Conservation (phyloP, 306 rosid genomes). For the Glycyrrhiza uralensis region DNA sequence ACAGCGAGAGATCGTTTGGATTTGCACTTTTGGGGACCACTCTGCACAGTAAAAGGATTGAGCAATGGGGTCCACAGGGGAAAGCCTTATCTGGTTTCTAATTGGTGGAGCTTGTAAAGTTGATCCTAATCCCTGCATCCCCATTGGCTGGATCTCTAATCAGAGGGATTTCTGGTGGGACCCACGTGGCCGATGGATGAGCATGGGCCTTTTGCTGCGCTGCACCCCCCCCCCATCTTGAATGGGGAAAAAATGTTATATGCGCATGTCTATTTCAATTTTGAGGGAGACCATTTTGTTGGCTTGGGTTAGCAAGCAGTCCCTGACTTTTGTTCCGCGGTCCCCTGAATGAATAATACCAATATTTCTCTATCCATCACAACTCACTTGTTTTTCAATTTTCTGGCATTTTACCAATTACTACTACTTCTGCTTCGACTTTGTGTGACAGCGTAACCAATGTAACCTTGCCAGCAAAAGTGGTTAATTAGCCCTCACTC, state of each 20-base stretch:
- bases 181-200: constrained; percentile 29
- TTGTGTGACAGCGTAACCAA: constrained; percentile 3
- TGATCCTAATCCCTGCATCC: constrained; percentile 39
- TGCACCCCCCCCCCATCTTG: constrained; percentile 8
- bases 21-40: constrained; percentile 51
- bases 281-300: constrained; percentile 33
- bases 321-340: constrained; percentile 31
- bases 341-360: no score
- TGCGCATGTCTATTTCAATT: constrained; percentile 15
- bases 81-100: constrained; percentile 52
- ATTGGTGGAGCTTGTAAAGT: constrained; percentile 46
- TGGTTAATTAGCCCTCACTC: neutral
- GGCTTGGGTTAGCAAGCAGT: no score
- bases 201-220: constrained; percentile 18
- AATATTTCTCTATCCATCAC: neutral
- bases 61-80: constrained; percentile 39
- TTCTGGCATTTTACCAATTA: constrained; percentile 15
- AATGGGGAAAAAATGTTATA: neutral
- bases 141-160: constrained; percentile 46
- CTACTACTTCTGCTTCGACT: constrained; percentile 13
- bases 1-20: constrained; percentile 4
- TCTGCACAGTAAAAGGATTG: constrained; percentile 18
- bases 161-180: constrained; percentile 53
- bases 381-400: neutral
- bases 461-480: constrained; percentile 12